A percentile compares a stretch with the other conserved stretches of the same genome.
Conservation (phyloP, 352 stramenopile species). For the Thalassiosira mediterranea region DNA sequence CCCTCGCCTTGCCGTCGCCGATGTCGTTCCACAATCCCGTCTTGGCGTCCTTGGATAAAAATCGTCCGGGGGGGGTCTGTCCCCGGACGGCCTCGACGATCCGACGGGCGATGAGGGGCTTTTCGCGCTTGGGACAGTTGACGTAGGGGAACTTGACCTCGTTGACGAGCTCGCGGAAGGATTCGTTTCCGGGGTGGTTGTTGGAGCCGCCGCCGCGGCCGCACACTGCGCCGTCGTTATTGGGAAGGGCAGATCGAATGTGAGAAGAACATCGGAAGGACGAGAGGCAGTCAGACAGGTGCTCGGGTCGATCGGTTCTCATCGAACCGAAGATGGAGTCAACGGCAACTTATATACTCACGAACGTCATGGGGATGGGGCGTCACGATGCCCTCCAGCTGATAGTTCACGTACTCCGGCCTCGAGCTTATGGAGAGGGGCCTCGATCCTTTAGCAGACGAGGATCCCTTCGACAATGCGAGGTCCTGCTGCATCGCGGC, state of each 20-base stretch:
- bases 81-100: conserved; percentile 70
- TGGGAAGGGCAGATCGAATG: background rate
- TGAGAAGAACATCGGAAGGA: background rate
- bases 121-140: conserved; percentile 72
- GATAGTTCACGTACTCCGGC: conserved; percentile 34
- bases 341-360: conserved; percentile 15
- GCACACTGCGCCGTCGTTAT: conserved; percentile 50
- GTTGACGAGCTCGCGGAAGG: conserved; percentile 87
- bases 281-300: background rate
- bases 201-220: conserved; percentile 66
- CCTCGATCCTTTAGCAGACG: background rate
- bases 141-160: conserved; percentile 85
- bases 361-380: conserved; percentile 42
- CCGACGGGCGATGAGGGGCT: conserved; percentile 70
- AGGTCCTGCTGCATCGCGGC: conserved; percentile 29
- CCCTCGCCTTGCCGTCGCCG: conserved; percentile 26
- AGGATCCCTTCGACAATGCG: conserved; percentile 1
- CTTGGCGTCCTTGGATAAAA: conserved; percentile 77
- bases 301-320: no score
- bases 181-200: conserved; percentile 60
- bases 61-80: conserved; percentile 72
- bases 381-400: conserved; percentile 16
- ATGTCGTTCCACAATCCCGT: conserved; percentile 43
- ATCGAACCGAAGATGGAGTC: background rate
- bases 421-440: conserved; percentile 25